These are phyloP conservation scores for Arabis alpina DNA, from an alignment of 345 rosid genomes.

Conservation along the genomic window DNA sequence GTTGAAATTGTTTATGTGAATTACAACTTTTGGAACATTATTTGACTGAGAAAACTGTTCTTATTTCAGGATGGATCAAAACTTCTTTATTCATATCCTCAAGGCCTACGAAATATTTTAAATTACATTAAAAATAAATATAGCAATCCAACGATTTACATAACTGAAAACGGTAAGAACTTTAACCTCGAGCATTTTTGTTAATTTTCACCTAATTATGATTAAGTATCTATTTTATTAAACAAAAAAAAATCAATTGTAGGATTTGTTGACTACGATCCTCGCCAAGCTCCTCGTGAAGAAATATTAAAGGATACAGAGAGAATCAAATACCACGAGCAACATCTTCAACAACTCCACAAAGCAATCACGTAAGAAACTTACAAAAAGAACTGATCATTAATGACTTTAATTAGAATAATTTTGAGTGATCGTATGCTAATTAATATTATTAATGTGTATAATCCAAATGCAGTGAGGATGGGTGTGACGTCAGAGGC, in stretches of 20 bases:
- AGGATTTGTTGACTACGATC: constrained; percentile 37
- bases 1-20: neutral
- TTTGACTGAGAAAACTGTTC: neutral
- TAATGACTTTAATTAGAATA: neutral
- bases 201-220: neutral
- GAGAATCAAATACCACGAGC: constrained; percentile 35
- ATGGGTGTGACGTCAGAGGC: constrained; percentile 59
- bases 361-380: constrained; percentile 40
- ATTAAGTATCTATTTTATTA: neutral
- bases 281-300: constrained; percentile 9
- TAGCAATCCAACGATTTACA: constrained; percentile 47
- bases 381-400: neutral
- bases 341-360: constrained; percentile 42
- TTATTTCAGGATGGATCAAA: constrained; percentile 26
- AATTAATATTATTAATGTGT: neutral
- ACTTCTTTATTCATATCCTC: constrained; percentile 41
- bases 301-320: constrained; percentile 31
- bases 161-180: constrained; percentile 57
- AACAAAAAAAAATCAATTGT: neutral
- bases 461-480: constrained; percentile 29
- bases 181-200: neutral
- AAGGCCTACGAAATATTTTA: constrained; percentile 43
- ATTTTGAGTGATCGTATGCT: neutral
- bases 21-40: neutral
- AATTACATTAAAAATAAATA: constrained; percentile 45